Evolutionary conservation across 169 alveolate genomes (phyloP).

Genomic region (Cryptosporidium bovis): DNA sequence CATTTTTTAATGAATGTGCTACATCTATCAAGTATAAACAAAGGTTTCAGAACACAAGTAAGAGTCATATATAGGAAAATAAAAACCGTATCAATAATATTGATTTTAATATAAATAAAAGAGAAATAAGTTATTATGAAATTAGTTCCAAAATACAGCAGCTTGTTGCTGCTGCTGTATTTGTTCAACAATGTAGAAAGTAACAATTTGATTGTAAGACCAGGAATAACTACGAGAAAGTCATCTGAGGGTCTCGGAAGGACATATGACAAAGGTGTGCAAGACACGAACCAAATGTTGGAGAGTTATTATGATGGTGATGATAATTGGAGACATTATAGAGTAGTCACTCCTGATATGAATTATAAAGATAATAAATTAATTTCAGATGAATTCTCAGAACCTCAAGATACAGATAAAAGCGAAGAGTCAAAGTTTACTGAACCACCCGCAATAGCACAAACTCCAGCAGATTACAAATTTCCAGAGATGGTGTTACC

Average conservation of each 20-base stretch:
- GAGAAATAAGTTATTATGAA: too few relatives aligned
- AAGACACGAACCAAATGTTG: slow-evolving; percentile 22
- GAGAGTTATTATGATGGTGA: slow-evolving; percentile 59
- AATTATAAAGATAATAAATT: not conserved
- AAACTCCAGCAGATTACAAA: slow-evolving; percentile 70
- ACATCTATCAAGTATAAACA: too few relatives aligned
- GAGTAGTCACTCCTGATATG: slow-evolving; percentile 9
- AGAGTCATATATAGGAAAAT: too few relatives aligned
- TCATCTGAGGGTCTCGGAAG: slow-evolving; percentile 70
- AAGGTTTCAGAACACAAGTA: too few relatives aligned
- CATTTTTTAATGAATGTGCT: too few relatives aligned
- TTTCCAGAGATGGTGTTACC: slow-evolving; percentile 68
- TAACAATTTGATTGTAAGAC: slow-evolving; percentile 14
- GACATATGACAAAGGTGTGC: slow-evolving; percentile 70
- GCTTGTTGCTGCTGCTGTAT: not conserved
- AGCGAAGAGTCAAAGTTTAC: not conserved
- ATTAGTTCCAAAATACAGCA: too few relatives aligned
- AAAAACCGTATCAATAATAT: too few relatives aligned
- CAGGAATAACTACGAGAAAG: slow-evolving; percentile 60
- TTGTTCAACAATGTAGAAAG: not conserved
- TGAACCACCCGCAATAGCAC: slow-evolving; percentile 50
- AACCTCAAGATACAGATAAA: not conserved
- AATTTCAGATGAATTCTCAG: not conserved
- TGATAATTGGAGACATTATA: slow-evolving; percentile 53
- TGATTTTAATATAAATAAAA: too few relatives aligned